phyloP scores from a whole-genome alignment of 2,329 filamentous ascomycete genomes.

The Didymella arachidicola region DNA sequence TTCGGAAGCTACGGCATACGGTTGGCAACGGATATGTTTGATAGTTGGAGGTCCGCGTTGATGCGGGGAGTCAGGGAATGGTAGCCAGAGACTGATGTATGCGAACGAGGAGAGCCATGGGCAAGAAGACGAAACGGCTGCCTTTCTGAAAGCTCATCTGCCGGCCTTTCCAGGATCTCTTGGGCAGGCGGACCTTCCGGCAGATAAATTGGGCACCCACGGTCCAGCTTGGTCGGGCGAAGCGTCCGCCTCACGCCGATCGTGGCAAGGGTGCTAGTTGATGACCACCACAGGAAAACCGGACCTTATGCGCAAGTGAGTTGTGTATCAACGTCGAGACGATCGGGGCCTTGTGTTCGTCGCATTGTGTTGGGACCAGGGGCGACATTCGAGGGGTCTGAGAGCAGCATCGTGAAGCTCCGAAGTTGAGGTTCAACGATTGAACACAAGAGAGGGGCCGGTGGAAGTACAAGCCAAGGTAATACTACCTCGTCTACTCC shows the following conservation, averaged over 20 bases:
- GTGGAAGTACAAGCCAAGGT: background rate
- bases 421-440: background rate
- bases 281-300: background rate
- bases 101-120: background rate
- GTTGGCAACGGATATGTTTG: background rate
- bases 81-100: background rate
- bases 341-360: background rate
- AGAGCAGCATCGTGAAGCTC: background rate
- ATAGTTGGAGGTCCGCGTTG: background rate
- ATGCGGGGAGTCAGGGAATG: background rate
- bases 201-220: background rate
- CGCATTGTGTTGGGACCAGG: background rate
- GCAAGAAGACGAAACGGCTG: background rate
- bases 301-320: background rate
- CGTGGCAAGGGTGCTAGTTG: background rate
- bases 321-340: background rate
- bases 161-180: too few species aligned
- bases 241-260: background rate
- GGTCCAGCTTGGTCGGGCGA: background rate
- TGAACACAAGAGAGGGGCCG: background rate
- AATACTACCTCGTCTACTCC: background rate
- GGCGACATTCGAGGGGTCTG: background rate
- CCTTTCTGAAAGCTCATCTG: background rate
- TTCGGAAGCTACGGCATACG: background rate
- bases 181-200: background rate